Evolutionary conservation across 2,329 filamentous ascomycete genomes (phyloP).

Genomic region (Diaporthe ampelina): DNA sequence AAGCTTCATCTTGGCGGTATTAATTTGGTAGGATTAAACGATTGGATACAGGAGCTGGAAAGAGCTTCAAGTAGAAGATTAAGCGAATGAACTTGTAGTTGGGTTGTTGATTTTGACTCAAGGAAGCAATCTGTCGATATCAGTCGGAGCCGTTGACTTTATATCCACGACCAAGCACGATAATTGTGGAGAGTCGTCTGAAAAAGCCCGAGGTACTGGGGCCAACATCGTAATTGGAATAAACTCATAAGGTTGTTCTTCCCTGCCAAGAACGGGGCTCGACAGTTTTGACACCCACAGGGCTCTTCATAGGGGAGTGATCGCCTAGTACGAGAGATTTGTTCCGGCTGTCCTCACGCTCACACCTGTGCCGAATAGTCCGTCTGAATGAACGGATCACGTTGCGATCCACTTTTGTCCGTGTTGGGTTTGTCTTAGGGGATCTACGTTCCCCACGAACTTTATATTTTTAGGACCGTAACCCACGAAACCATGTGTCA

Average conservation of each 20-base stretch:
- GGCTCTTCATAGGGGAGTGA: slow-evolving; percentile 22
- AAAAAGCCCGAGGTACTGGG: slow-evolving; percentile 6
- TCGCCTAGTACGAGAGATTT: slow-evolving; percentile 23
- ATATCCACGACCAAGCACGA: not conserved
- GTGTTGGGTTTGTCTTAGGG: slow-evolving; percentile 5
- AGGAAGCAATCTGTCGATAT: not conserved
- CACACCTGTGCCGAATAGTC: not conserved
- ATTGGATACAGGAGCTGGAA: not conserved
- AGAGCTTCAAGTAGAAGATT: not conserved
- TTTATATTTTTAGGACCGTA: slow-evolving; percentile 27
- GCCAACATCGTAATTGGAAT: slow-evolving; percentile 21
- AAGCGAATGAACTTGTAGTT: slow-evolving; percentile 4
- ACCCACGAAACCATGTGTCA: slow-evolving; percentile 28
- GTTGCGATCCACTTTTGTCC: slow-evolving; percentile 27
- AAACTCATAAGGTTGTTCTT: slow-evolving; percentile 29
- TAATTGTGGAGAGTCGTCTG: not conserved
- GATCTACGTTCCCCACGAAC: slow-evolving; percentile 31
- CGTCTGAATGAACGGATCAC: slow-evolving; percentile 26
- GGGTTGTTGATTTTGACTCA: not conserved
- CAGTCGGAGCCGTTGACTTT: not conserved
- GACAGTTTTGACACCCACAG: slow-evolving; percentile 6
- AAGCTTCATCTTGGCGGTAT: slow-evolving; percentile 23
- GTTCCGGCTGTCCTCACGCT: slow-evolving; percentile 2
- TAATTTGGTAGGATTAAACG: not conserved
- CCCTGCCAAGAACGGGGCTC: slow-evolving; percentile 11